Evolutionary conservation across 164 flowering plant genomes (phyloP), one percentile per base, ranked within the genome.

Genomic region (Piper longum): DNA sequence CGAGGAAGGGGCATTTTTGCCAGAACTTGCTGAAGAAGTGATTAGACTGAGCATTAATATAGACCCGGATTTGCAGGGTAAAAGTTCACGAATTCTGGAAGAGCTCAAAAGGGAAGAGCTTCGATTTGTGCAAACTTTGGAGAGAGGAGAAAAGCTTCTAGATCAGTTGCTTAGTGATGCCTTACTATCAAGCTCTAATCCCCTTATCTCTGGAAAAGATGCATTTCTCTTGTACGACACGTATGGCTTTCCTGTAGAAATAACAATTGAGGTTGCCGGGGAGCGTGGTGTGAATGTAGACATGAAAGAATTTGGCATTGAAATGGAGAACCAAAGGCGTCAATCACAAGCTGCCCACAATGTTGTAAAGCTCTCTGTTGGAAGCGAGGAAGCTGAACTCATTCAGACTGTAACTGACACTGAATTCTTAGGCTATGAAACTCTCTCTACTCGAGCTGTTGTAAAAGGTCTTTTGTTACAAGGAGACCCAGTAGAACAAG

Each of bases 81-180:
- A 81, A 68, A 69, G 77, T 60, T 39, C 81, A 7, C 83, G 81
- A 66, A 87, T 92, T 54, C 77, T 82, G 56, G 98, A 89, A 71
- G 98, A 92, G 76, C 69, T 92, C 66, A 84, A 72, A 75, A 78
- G 89, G 74, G 96, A 92, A 75, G 98, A 92, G 63, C 74, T 83
- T 18, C 86, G 88, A 8, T 92, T 92, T 74, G 89, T 89, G 70
- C 81, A 76, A 72, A 92, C 98, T 43, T 62, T 92, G 52, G 96
- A 86, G 78, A 83, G 95, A 79, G 98, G 98, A 67, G 98, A 92
- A 74, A 88, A 85, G 73, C 73, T 89, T 62, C 96, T 92, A 17
- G 91, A 86, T 12, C 79, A 92, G 75, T 82, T 85, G 83, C 72
- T 92, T 54, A 72, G 64, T 54, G 79, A 77, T 67, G 96, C 98